Base-by-base conservation (phyloP, 495 filamentous ascomycete species). In the Penicillium pancosmium region DNA sequence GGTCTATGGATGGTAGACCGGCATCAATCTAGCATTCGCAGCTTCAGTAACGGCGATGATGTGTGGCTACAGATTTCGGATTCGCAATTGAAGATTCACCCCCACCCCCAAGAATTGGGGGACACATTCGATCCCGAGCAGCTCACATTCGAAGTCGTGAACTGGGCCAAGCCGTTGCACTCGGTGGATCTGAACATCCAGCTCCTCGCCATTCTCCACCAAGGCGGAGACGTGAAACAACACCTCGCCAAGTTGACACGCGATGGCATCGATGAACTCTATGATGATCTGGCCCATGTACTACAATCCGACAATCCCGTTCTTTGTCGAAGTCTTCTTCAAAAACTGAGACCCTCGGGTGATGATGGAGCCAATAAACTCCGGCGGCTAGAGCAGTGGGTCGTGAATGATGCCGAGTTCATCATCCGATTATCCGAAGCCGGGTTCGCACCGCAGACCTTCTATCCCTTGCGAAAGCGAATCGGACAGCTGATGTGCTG, bases 1-100 rank as follows among this genome's bases (percentile, higher is more conserved):
- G 94, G 94, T 3, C 74, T 97, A 41, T 97, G 93, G 93, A 84
- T 93, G 73, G 79, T 93, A 15, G 85, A 88, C 61, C 58, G 57
- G n/a, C 68, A 76, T 44, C 23, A 61, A 11, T 73, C 71, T 2
- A 57, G 59, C 4, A 23, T 54, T 27, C 48, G 35, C 35, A 48
- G 41, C 25, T 52, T 74, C 19, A 38, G 56, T 4, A 77, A 77
- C 9, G 68, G 70, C 2, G 64, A 75, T 44, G 73, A 77, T 53
- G 41, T 73, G 55, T 96, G 89, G 87, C 91, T 97, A 54, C 84
- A 91, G 55, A 86, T 95, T 7, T 88, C 83, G 3, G 80, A 86
- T 5, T 93, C 89, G 0, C 93, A 98, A 60, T 66, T 85, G 7
- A 98, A 98, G 59, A 93, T 94, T 68, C 68, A 82, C 4, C 85